phyloP scores from a whole-genome alignment of 176 grass and related monocot species.

The Triticum aestivum region IWGSC_CS_RefSeq_v2.1 NC_057809.1:504093869-504094368 shows the following conservation, averaged over 20 bases:
- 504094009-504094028: no score
- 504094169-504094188: not conserved
- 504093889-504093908: not conserved
- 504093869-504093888: not conserved
- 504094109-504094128: not conserved
- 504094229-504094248: not conserved
- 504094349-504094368: slow-evolving; percentile 16
- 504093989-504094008: not conserved
- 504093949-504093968: not conserved
- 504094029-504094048: not conserved
- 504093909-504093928: not conserved
- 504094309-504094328: not conserved
- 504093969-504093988: not conserved
- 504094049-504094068: no score
- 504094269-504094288: not conserved
- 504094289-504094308: slow-evolving; percentile 1
- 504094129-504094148: not conserved
- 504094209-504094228: not conserved
- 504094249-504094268: no score
- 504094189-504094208: not conserved
- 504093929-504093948: not conserved
- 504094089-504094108: not conserved
- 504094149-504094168: not conserved
- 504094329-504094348: not conserved
- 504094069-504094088: no score